These are phyloP conservation scores for Cyberlindnera xylosilytica DNA, from an alignment of 805 yeast genomes.

Conservation along the genomic window DNA sequence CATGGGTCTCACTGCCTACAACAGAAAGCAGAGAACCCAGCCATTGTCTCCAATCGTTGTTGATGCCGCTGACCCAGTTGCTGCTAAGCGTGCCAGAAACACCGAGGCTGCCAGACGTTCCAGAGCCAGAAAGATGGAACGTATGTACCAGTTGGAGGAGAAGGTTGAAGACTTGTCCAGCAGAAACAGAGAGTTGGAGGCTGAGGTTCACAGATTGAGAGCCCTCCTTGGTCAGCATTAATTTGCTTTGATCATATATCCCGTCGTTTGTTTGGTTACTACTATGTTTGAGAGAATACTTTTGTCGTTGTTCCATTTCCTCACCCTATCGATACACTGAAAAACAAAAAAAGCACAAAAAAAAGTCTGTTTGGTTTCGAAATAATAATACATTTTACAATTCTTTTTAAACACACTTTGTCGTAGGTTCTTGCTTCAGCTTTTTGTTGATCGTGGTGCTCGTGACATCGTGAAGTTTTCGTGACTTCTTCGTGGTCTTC, in stretches of 20 bases:
- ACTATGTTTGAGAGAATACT: not conserved
- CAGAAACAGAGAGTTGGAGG: slow-evolving; percentile 56
- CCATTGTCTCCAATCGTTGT: slow-evolving; percentile 72
- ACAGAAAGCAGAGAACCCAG: slow-evolving; percentile 68
- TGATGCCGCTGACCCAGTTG: slow-evolving; percentile 58
- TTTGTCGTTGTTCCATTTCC: not conserved
- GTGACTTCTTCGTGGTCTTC: not conserved
- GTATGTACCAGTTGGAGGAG: slow-evolving; percentile 79
- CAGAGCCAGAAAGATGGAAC: slow-evolving; percentile 86
- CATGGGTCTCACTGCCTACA: slow-evolving; percentile 72
- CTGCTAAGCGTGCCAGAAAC: slow-evolving; percentile 90
- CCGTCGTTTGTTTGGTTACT: not conserved
- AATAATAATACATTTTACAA: not conserved
- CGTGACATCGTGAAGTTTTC: not conserved
- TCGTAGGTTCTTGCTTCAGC: not conserved
- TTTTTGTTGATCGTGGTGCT: not conserved
- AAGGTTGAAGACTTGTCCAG: slow-evolving; percentile 63
- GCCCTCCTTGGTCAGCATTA: slow-evolving; percentile 36
- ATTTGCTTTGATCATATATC: slow-evolving; percentile 1
- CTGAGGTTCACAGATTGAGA: slow-evolving; percentile 62
- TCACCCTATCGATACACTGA: slow-evolving; percentile 1
- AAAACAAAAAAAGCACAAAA: slow-evolving; percentile 7
- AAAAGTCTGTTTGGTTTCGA: slow-evolving; percentile 3
- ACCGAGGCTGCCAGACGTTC: slow-evolving; percentile 96
- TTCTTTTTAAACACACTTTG: not conserved